Conservation (phyloP, 2,329 filamentous ascomycete species). For the Gnomoniopsis sp. region DNA sequence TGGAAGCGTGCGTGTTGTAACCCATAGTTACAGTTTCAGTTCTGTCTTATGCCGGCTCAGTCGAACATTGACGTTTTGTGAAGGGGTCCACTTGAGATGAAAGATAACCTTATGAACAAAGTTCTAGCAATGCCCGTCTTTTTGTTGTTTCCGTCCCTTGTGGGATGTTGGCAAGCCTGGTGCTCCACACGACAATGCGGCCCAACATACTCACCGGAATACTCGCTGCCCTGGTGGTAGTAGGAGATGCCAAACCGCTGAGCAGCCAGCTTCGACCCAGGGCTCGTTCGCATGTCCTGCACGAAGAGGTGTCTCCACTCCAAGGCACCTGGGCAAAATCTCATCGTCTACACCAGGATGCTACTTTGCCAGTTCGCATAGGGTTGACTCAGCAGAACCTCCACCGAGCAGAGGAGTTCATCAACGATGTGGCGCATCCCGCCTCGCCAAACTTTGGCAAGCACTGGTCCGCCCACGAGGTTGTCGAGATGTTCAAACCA, state of each 20-base stretch:
- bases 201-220: constrained; percentile 20
- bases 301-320: constrained; percentile 28
- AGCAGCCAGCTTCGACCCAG: background rate
- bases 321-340: constrained; percentile 24
- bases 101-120: constrained; percentile 11
- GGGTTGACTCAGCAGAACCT: constrained; percentile 44
- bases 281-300: constrained; percentile 26
- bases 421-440: constrained; percentile 42
- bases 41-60: constrained; percentile 9
- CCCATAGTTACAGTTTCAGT: constrained; percentile 10
- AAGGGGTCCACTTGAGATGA: background rate
- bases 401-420: constrained; percentile 40
- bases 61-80: background rate
- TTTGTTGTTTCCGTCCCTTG: background rate
- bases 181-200: constrained; percentile 23
- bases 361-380: constrained; percentile 36
- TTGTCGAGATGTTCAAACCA: constrained; percentile 41
- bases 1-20: background rate
- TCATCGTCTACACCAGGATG: constrained; percentile 20
- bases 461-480: constrained; percentile 42
- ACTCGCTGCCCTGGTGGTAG: constrained; percentile 29
- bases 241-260: constrained; percentile 22
- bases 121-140: background rate
- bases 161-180: constrained; percentile 8
- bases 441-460: constrained; percentile 41